These are phyloP conservation scores for Pseudocercospora pini-densiflorae DNA, from an alignment of 2,329 filamentous ascomycete species.

Conservation along the genomic window DNA sequence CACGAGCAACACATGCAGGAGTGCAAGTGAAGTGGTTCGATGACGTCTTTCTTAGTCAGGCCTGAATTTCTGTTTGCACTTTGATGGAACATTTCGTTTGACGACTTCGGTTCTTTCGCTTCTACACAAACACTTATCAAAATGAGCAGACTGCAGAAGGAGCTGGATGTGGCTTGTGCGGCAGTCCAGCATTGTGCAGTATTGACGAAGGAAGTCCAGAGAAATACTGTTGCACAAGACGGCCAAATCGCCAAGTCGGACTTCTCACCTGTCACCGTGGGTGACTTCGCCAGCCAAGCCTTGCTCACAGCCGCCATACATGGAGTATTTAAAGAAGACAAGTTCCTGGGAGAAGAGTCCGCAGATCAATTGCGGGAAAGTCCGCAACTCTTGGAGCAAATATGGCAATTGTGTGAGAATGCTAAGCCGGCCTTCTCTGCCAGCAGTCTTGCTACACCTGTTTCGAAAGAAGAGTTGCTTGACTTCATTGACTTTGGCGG, in stretches of 20 bases:
- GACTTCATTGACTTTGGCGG: constrained; percentile 64
- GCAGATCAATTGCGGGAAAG: constrained; percentile 58
- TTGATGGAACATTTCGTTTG: not conserved
- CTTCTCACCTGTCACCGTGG: constrained; percentile 64
- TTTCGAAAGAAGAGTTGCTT: constrained; percentile 60
- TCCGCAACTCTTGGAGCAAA: constrained; percentile 53
- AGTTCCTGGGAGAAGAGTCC: constrained; percentile 67
- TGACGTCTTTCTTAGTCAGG: not conserved
- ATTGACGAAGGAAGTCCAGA: constrained; percentile 59
- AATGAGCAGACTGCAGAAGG: constrained; percentile 21
- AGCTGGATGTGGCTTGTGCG: constrained; percentile 29
- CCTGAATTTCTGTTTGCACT: not conserved
- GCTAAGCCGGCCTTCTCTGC: constrained; percentile 30
- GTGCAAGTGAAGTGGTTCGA: not conserved
- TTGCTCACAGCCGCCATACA: constrained; percentile 63
- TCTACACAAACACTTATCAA: not conserved
- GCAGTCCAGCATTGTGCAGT: constrained; percentile 43
- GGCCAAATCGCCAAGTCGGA: constrained; percentile 62
- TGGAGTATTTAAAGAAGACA: constrained; percentile 58
- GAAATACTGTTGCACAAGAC: constrained; percentile 52
- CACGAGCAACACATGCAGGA: not conserved
- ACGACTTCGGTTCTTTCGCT: not conserved
- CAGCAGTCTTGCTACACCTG: constrained; percentile 45
- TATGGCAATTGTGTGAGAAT: constrained; percentile 59
- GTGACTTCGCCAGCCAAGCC: constrained; percentile 67